phyloP scores from a whole-genome alignment of 768 basidiomycete species.

The Rhodotorula graminis region DNA sequence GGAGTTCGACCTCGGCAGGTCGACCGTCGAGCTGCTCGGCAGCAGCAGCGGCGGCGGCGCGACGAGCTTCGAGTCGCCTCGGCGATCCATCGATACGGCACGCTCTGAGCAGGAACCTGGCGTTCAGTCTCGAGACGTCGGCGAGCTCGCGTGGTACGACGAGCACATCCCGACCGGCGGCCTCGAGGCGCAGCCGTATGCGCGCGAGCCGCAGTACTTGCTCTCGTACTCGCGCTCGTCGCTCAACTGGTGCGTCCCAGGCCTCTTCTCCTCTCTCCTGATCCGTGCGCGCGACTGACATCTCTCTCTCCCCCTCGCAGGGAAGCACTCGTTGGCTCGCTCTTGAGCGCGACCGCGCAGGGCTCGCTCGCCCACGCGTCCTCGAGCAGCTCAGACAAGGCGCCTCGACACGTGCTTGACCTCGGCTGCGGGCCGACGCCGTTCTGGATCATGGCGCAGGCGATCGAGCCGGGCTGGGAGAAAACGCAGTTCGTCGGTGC shows the following conservation, averaged over 20 bases:
- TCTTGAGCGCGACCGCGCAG: neutral
- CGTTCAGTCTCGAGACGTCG: neutral
- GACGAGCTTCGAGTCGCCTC: too few relatives aligned
- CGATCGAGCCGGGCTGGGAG: neutral
- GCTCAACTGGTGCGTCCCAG: neutral
- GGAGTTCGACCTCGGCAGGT: neutral
- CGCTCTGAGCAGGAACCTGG: too few relatives aligned
- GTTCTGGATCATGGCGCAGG: slow-evolving; percentile 1
- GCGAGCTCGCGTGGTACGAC: slow-evolving; percentile 1
- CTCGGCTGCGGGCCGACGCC: slow-evolving; percentile 7
- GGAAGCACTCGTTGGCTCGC: slow-evolving; percentile 5
- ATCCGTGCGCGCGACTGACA: neutral
- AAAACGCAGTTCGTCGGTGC: slow-evolving; percentile 21
- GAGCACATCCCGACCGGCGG: neutral
- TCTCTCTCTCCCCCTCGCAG: neutral
- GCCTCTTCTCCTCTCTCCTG: too few relatives aligned
- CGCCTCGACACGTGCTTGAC: slow-evolving; percentile 16
- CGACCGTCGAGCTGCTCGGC: too few relatives aligned
- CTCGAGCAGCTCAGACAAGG: neutral
- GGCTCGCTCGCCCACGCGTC: neutral
- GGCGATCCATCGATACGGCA: neutral
- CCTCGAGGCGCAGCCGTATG: slow-evolving; percentile 11
- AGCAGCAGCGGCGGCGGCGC: too few relatives aligned
- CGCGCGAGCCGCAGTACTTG: slow-evolving; percentile 1
- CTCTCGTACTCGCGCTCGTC: slow-evolving; percentile 2